Base-by-base conservation (phyloP, 176 grass and related monocot genomes). In the Ensete ventricosum region DNA sequence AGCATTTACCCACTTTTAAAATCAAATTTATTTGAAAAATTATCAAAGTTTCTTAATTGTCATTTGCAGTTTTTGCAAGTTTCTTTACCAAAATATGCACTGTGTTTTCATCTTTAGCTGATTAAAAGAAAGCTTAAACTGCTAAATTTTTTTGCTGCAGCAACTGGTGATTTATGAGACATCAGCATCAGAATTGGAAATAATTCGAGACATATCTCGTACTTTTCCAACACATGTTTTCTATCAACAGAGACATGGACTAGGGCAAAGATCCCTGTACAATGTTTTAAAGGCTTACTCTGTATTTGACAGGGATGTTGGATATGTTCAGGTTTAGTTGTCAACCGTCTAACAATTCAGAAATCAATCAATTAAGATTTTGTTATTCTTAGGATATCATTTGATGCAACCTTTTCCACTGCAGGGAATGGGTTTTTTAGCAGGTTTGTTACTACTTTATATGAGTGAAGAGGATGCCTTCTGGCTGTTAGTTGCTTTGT, bases 381-480 rank as follows among this genome's bases (percentile, higher is more conserved):
- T 69, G 9, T 52, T 57, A 51, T 58, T 29, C 9, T 53, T 25
- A 52, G 16, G 64, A 55, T 79, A 79, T 58, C 77, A 57, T 21
- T 63, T 70, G 4, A 49, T 62, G 11, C 21, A 27, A 57, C 20
- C 17, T 52, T 48, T 22, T 80, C 13, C 10, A 62, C 62, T 78
- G n/a, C 82, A 98, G 95, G 95, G 95, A 76, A 99, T 99, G 95
- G 95, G 90, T 72, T 99, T 99, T 87, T 85, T 99, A 91, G 88
- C 90, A 8, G 90, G 90, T 54, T 49, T 99, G 67, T 79, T 99
- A 21, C 90, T 99, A 79, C 90, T 99, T 73, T 99, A 99, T 72
- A 99, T 99, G 95, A 91, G 95, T 22, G 95, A 99, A 54, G 95
- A 99, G 69, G 90, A 99, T 85, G 90, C 86, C 74, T 99, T 99